Evolutionary conservation across 768 basidiomycete genomes (phyloP).

Genomic region (Hydnomerulius pinastri): DNA sequence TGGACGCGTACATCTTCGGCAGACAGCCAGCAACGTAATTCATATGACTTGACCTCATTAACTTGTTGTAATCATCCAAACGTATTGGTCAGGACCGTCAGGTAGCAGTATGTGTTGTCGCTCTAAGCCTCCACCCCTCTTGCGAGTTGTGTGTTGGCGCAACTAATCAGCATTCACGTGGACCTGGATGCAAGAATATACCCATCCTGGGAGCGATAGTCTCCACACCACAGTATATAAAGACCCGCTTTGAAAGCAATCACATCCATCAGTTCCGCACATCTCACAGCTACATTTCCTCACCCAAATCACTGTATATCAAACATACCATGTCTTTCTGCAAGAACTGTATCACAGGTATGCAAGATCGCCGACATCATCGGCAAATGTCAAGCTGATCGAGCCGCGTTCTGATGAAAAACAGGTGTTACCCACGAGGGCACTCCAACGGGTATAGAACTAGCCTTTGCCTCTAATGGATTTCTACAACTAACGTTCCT

Average conservation of each 20-base stretch:
- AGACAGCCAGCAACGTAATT: too few species aligned
- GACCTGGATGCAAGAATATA: too few species aligned
- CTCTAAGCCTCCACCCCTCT: too few species aligned
- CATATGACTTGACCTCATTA: too few species aligned
- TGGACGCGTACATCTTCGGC: too few species aligned
- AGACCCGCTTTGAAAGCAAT: not conserved
- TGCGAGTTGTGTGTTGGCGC: too few species aligned
- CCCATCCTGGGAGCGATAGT: not conserved
- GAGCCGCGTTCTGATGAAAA: not conserved
- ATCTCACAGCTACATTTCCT: not conserved
- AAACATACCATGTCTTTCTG: slow-evolving; percentile 49
- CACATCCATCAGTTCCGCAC: not conserved
- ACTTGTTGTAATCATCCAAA: too few species aligned
- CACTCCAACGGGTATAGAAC: slow-evolving; percentile 39
- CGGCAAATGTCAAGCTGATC: not conserved
- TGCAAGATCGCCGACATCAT: slow-evolving; percentile 4
- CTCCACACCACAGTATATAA: not conserved
- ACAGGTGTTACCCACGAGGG: slow-evolving; percentile 56
- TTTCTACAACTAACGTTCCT: not conserved
- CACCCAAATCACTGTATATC: not conserved
- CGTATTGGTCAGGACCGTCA: too few species aligned
- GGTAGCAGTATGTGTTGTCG: too few species aligned
- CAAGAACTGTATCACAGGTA: slow-evolving; percentile 57
- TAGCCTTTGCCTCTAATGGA: not conserved
- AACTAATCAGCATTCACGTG: too few species aligned